Percentiles rank a stretch among this genome's conserved stretches.
These are phyloP conservation scores for Nothophytophthora sp. DNA, from an alignment of 352 stramenopile species.

Conservation along the genomic window DNA sequence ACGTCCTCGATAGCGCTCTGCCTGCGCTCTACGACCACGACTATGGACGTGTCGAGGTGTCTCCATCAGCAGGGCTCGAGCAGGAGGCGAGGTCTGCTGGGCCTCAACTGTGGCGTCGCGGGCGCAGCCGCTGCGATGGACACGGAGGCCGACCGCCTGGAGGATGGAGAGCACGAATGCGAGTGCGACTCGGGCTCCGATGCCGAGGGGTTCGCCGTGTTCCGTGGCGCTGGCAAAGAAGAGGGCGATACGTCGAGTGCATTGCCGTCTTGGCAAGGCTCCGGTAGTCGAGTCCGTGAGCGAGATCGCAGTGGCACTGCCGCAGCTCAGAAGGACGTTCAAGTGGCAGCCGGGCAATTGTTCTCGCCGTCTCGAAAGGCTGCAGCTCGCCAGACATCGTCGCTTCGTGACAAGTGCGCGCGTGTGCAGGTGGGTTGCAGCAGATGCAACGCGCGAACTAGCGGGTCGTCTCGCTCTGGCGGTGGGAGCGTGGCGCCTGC, in stretches of 20 bases:
- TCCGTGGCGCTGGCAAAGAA: constrained; percentile 22
- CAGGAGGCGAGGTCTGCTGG: constrained; percentile 15
- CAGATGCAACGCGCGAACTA: constrained; percentile 19
- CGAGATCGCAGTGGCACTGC: constrained; percentile 19
- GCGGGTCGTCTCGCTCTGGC: constrained; percentile 4
- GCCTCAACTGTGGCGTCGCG: constrained; percentile 32
- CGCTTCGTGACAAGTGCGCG: constrained; percentile 28
- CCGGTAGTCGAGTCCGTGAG: constrained; percentile 28
- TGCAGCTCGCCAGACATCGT: constrained; percentile 7
- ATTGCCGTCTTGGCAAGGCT: constrained; percentile 29
- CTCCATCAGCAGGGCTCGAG: constrained; percentile 9
- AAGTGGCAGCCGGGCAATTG: constrained; percentile 14
- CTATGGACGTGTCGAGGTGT: constrained; percentile 26
- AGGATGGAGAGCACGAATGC: constrained; percentile 18
- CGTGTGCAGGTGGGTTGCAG: constrained; percentile 26
- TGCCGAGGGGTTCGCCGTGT: constrained; percentile 21
- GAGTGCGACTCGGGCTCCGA: constrained; percentile 14
- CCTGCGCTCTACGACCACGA: constrained; percentile 47
- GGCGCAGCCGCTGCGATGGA: constrained; percentile 29
- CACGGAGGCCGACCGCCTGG: constrained; percentile 13
- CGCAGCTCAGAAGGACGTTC: constrained; percentile 11
- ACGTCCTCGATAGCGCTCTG: constrained; percentile 64
- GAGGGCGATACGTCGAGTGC: constrained; percentile 8
- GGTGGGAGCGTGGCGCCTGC: constrained; percentile 5
- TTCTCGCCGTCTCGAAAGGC: constrained; percentile 16